These are phyloP conservation scores for Vigna radiata DNA, from an alignment of 306 rosid genomes.

Conservation along the genomic window DNA sequence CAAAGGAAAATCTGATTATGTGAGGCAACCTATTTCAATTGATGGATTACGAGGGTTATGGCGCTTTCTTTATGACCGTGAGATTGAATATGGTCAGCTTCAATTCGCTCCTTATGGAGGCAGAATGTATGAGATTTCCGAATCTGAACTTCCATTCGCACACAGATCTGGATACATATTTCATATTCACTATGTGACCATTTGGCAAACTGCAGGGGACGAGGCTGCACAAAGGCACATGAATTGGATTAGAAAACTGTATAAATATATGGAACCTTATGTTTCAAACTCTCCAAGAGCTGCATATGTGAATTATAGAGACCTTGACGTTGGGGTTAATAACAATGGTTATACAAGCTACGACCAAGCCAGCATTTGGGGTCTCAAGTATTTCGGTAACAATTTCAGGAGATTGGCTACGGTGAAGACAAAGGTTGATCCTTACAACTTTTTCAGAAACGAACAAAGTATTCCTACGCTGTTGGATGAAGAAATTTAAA, in stretches of 20 bases:
- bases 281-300: slow-evolving; percentile 31
- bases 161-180: slow-evolving; percentile 41
- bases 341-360: slow-evolving; percentile 45
- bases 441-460: slow-evolving; percentile 41
- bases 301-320: slow-evolving; percentile 38
- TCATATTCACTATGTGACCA: slow-evolving; percentile 7
- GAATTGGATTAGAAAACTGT: neutral
- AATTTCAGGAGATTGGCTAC: slow-evolving; percentile 39
- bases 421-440: slow-evolving; percentile 43
- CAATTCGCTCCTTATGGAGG: slow-evolving; percentile 47
- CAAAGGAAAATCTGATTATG: slow-evolving; percentile 49
- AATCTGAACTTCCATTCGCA: slow-evolving; percentile 44
- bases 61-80: slow-evolving; percentile 40
- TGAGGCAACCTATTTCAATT: slow-evolving; percentile 38
- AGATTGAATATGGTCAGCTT: neutral
- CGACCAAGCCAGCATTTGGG: slow-evolving; percentile 41
- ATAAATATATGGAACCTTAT: slow-evolving; percentile 32
- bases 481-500: no score
- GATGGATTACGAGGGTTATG: slow-evolving; percentile 42
- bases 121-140: slow-evolving; percentile 50
- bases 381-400: slow-evolving; percentile 45
- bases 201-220: slow-evolving; percentile 40
- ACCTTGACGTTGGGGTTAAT: slow-evolving; percentile 43
- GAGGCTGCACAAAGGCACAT: slow-evolving; percentile 26
- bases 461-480: slow-evolving; percentile 44